phyloP scores from a whole-genome alignment of 2,329 filamentous ascomycete species.

The Monosporascus sp. region DNA sequence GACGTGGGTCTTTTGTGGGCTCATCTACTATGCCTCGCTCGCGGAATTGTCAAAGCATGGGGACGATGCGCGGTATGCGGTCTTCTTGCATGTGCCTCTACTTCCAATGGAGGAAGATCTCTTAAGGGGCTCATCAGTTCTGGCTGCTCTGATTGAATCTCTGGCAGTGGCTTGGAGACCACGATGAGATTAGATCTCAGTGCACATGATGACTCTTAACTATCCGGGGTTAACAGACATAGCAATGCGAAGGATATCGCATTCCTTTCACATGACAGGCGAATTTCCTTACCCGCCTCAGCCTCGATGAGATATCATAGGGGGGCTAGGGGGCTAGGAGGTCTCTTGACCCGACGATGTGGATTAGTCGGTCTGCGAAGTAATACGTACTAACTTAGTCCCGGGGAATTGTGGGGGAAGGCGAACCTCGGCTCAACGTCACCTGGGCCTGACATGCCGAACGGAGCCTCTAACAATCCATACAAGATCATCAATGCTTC shows the following conservation, averaged over 20 bases:
- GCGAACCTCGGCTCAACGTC: background rate
- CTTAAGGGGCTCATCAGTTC: background rate
- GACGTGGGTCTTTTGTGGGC: slow-evolving; percentile 2
- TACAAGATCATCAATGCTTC: background rate
- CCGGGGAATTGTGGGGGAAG: background rate
- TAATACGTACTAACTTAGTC: background rate
- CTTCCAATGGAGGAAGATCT: background rate
- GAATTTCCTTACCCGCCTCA: too few species aligned
- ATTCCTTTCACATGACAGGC: too few species aligned
- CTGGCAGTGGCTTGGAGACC: background rate
- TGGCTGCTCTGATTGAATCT: background rate
- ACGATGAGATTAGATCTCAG: background rate
- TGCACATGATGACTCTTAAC: too few species aligned
- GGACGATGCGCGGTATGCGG: background rate
- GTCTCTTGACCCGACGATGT: background rate
- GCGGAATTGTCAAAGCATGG: background rate
- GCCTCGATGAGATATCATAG: background rate
- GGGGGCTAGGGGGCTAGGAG: background rate
- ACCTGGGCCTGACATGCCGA: background rate
- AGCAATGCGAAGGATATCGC: too few species aligned
- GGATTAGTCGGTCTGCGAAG: background rate
- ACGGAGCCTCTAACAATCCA: background rate
- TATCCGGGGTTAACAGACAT: too few species aligned
- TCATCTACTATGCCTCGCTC: slow-evolving; percentile 1
- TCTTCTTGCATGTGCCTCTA: slow-evolving; percentile 5